These are phyloP conservation scores for Metrosideros polymorpha DNA, from an alignment of 441 rosid species.

Conservation along the genomic window DNA sequence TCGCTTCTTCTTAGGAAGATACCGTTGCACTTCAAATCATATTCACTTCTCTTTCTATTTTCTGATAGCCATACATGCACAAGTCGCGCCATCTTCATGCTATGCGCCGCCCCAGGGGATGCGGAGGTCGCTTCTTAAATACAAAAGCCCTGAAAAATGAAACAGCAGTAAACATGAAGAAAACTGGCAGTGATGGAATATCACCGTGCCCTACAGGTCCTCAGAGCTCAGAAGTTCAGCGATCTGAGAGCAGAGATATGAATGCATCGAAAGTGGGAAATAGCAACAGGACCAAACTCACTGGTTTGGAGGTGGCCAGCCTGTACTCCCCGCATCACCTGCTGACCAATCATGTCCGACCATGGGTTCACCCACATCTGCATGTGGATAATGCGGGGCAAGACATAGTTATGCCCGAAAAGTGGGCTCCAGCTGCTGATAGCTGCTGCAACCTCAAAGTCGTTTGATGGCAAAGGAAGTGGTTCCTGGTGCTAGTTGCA, in stretches of 20 bases:
- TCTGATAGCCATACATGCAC: slow-evolving; percentile 2
- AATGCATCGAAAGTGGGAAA: background rate
- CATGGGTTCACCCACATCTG: slow-evolving; percentile 35
- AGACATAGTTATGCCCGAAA: slow-evolving; percentile 34
- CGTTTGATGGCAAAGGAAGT: slow-evolving; percentile 16
- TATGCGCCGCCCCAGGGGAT: slow-evolving; percentile 6
- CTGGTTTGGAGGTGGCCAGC: slow-evolving; percentile 68
- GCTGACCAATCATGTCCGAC: slow-evolving; percentile 13
- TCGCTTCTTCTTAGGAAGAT: background rate
- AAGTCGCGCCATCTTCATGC: slow-evolving; percentile 5
- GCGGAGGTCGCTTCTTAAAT: slow-evolving; percentile 2
- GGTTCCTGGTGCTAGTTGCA: slow-evolving; percentile 4
- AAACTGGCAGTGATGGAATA: background rate
- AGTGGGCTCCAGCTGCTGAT: slow-evolving; percentile 57
- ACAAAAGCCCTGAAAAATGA: background rate
- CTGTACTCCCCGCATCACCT: slow-evolving; percentile 30
- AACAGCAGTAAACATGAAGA: background rate
- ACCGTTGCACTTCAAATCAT: background rate
- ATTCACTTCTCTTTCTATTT: background rate
- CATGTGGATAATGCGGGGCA: slow-evolving; percentile 16
- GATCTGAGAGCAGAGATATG: background rate
- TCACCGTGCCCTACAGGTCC: background rate
- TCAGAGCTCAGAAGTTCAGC: background rate
- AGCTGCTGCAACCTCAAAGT: slow-evolving; percentile 44
- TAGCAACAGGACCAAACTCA: slow-evolving; percentile 22